Evolutionary conservation across 768 basidiomycete genomes (phyloP), one percentile per base, ranked within the genome.

Genomic region (Mycena filopes): DNA sequence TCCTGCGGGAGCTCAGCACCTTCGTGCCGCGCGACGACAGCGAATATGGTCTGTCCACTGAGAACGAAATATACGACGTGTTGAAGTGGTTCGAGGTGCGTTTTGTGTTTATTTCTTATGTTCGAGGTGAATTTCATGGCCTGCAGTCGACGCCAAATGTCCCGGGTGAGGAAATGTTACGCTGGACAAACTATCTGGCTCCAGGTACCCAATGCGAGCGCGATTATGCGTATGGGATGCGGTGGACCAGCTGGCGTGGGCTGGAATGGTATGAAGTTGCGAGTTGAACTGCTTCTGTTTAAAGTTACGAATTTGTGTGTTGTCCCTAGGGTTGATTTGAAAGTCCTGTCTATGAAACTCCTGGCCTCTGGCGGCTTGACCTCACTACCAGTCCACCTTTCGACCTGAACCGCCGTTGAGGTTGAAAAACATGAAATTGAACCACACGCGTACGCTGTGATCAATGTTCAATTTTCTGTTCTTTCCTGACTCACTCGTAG

Each of bases 21-120:
- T 69, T 69, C 21, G 63, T 41, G 15, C 67, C 63, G 25, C 55
- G 40, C 28, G 63, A 61, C 41, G 59, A 58, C 42, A 47, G 48
- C 23, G 29, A 49, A 28, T 41, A 45, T 25, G 57, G 57, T 4
- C 28, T 68, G 11, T 31, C 54, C 25, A 41, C 49, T 0, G 59
- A 54, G 45, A 65, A 25, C 49, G 67, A 69, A 21, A 36, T 69
- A 11, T 47, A 69, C 38, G 63, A 69, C 29, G 67, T 69, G 3
- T n/a, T 69, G 45, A 65, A 55, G 51, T 69, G 67, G 67, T 28
- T 69, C 20, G 49, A 69, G 51, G 67, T 68, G 38, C 21, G 63
- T 55, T 26, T 49, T n/a, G n/a, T n/a, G 21, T 18, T 15, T 31
- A 28, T 3, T 21, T 41, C 3, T 28, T 25, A n/a, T n/a, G 26